A percentile compares a stretch with the other conserved stretches of the same genome.
Conservation (phyloP, 352 stramenopile genomes). For the Elongisporangium undulatum region DNA sequence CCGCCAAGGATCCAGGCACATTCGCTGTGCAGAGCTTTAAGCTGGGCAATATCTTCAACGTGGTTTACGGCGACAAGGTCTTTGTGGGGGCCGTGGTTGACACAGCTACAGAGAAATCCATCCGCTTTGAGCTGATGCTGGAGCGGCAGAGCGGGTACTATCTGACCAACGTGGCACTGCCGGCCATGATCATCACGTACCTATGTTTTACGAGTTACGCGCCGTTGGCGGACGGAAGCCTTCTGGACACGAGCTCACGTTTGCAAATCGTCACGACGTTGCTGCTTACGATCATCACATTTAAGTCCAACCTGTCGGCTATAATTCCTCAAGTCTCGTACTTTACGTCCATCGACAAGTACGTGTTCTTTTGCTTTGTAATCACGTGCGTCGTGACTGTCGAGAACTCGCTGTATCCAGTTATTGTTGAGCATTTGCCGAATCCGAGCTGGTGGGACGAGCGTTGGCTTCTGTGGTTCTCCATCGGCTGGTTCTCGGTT, state of each 20-base stretch:
- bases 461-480: slow-evolving; percentile 25
- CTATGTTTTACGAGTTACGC: slow-evolving; percentile 51
- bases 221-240: slow-evolving; percentile 17
- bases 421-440: slow-evolving; percentile 19
- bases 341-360: slow-evolving; percentile 57
- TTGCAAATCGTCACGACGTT: slow-evolving; percentile 55
- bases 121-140: slow-evolving; percentile 58
- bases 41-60: slow-evolving; percentile 46
- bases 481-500: slow-evolving; percentile 30
- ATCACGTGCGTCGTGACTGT: slow-evolving; percentile 43
- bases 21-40: slow-evolving; percentile 52
- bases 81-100: slow-evolving; percentile 38
- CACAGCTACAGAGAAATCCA: slow-evolving; percentile 27
- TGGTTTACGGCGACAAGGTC: slow-evolving; percentile 45
- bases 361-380: slow-evolving; percentile 66
- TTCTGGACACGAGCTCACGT: slow-evolving; percentile 46
- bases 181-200: slow-evolving; percentile 44
- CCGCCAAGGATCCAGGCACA: slow-evolving; percentile 25
- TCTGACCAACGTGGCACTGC: slow-evolving; percentile 47
- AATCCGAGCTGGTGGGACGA: slow-evolving; percentile 20
- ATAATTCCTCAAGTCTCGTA: slow-evolving; percentile 61
- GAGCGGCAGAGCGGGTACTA: slow-evolving; percentile 46
- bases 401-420: slow-evolving; percentile 47
- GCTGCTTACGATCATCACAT: slow-evolving; percentile 57
- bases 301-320: slow-evolving; percentile 51